A percentile compares a stretch with the other conserved stretches of the same genome.
These are phyloP conservation scores for Pichia sp. DNA, from an alignment of 1,139 yeast genomes.

Conservation along the genomic window DNA sequence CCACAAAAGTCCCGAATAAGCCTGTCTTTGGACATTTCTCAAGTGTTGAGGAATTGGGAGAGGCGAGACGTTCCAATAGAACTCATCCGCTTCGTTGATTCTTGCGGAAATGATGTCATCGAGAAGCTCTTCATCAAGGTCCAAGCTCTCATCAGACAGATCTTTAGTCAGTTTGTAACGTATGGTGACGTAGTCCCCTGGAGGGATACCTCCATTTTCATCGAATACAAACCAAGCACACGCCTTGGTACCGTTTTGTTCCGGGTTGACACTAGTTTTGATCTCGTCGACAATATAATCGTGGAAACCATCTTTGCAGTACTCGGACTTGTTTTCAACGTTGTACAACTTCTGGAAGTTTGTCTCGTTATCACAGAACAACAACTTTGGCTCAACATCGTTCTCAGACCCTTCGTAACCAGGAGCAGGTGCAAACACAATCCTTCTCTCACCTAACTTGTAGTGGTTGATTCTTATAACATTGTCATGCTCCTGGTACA, in stretches of 20 bases:
- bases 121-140: slow-evolving; percentile 73
- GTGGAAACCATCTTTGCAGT: slow-evolving; percentile 88
- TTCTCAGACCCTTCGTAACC: slow-evolving; percentile 55
- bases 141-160: slow-evolving; percentile 38
- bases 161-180: slow-evolving; percentile 59
- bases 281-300: slow-evolving; percentile 67
- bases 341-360: slow-evolving; percentile 65
- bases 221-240: slow-evolving; percentile 83
- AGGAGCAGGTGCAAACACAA: slow-evolving; percentile 86
- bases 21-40: slow-evolving; percentile 86
- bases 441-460: slow-evolving; percentile 67
- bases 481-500: slow-evolving; percentile 36
- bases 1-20: slow-evolving; percentile 93
- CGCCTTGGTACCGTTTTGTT: slow-evolving; percentile 64
- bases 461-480: slow-evolving; percentile 62
- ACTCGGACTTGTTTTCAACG: slow-evolving; percentile 54
- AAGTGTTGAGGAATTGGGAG: slow-evolving; percentile 79
- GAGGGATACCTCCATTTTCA: slow-evolving; percentile 70
- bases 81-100: slow-evolving; percentile 88
- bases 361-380: slow-evolving; percentile 90
- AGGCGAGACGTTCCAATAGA: slow-evolving; percentile 88
- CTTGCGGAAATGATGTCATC: slow-evolving; percentile 69
- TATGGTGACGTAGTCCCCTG: slow-evolving; percentile 88
- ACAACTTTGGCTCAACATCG: slow-evolving; percentile 69
- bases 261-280: slow-evolving; percentile 63